phyloP scores from a whole-genome alignment of 2,329 filamentous ascomycete genomes.

The Diaporthe capsici region DNA sequence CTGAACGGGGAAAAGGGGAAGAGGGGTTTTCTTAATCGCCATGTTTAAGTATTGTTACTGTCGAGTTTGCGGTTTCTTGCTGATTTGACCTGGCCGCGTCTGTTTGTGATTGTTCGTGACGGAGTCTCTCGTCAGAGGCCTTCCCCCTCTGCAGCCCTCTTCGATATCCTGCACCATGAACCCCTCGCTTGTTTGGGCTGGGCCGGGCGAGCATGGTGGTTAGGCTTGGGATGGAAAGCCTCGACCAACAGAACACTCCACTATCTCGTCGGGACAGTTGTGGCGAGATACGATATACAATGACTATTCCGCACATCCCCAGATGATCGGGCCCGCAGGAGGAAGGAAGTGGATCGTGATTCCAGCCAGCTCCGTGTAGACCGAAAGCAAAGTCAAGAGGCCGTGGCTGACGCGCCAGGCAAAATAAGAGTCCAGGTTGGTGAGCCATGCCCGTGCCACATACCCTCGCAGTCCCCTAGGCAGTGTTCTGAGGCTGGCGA shows the following conservation, averaged over 20 bases:
- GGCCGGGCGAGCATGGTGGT: conserved; percentile 1
- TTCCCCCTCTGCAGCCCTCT: conserved; percentile 5
- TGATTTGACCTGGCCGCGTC: conserved; percentile 34
- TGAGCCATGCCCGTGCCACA: not conserved
- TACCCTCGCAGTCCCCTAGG: too few relatives aligned
- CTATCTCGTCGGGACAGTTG: conserved; percentile 11
- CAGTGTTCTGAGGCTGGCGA: too few relatives aligned
- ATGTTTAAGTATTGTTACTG: conserved; percentile 41
- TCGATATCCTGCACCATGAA: conserved; percentile 4
- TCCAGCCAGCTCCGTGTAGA: not conserved
- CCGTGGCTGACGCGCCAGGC: too few relatives aligned
- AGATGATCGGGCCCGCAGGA: not conserved
- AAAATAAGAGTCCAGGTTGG: too few relatives aligned
- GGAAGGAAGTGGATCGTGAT: not conserved
- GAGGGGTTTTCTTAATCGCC: conserved; percentile 38
- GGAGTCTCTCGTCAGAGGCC: conserved; percentile 14
- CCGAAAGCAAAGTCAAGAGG: not conserved
- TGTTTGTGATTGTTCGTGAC: conserved; percentile 36
- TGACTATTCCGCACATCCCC: conserved; percentile 17
- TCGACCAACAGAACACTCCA: conserved; percentile 17
- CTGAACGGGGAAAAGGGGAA: conserved; percentile 27
- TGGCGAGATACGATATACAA: conserved; percentile 34
- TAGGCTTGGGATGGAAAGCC: conserved; percentile 14
- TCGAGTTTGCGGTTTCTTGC: conserved; percentile 38
- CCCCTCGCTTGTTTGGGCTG: not conserved